Percentiles rank a stretch among this genome's conserved stretches.
These are phyloP conservation scores for Rhodotorula sp. DNA, from an alignment of 1,284 basidiomycete species.

Conservation along the genomic window DNA sequence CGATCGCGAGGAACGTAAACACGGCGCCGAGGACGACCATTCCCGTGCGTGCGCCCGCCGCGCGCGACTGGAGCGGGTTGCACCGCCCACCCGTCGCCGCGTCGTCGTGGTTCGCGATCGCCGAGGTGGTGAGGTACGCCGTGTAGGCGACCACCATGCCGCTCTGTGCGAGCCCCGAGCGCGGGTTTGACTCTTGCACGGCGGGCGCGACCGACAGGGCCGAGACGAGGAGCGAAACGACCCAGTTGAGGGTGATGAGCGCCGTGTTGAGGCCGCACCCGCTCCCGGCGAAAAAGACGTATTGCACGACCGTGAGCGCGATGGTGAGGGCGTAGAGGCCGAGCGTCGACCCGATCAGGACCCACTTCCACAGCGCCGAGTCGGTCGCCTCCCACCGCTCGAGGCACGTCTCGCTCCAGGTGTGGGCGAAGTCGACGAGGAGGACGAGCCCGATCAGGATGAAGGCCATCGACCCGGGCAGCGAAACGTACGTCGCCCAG, in stretches of 20 bases:
- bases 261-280: slow-evolving; percentile 89
- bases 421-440: slow-evolving; percentile 97
- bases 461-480: slow-evolving; percentile 90
- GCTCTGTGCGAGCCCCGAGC: slow-evolving; percentile 91
- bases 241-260: slow-evolving; percentile 93
- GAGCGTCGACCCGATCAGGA: slow-evolving; percentile 90
- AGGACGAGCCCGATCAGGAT: slow-evolving; percentile 93
- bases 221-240: slow-evolving; percentile 77
- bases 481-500: slow-evolving; percentile 79
- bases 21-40: slow-evolving; percentile 87
- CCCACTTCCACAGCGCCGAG: slow-evolving; percentile 94
- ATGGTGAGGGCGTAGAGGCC: slow-evolving; percentile 82
- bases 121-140: slow-evolving; percentile 92
- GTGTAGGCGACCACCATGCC: slow-evolving; percentile 97
- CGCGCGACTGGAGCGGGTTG: slow-evolving; percentile 75
- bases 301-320: slow-evolving; percentile 81
- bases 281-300: slow-evolving; percentile 84
- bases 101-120: slow-evolving; percentile 88
- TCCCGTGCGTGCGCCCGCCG: slow-evolving; percentile 74
- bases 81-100: slow-evolving; percentile 61
- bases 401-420: slow-evolving; percentile 95
- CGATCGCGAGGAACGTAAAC: slow-evolving; percentile 97
- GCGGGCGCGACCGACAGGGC: slow-evolving; percentile 79
- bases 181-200: slow-evolving; percentile 90
- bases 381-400: slow-evolving; percentile 75